Evolutionary conservation across 2,329 filamentous ascomycete species (phyloP), one percentile per base, ranked within the genome.

Genomic region (Phoma sp.): DNA sequence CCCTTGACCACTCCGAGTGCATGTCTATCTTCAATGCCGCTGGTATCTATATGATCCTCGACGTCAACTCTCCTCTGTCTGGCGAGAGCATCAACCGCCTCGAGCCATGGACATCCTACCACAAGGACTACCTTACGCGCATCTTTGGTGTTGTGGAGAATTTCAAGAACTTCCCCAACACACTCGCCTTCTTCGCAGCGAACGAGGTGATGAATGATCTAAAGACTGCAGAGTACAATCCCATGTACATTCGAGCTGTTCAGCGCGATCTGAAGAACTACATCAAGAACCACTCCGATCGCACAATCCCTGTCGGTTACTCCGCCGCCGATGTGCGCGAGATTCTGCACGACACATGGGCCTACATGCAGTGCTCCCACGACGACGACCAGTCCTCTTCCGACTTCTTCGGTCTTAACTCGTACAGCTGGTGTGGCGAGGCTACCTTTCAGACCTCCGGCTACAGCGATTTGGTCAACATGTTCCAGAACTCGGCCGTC

Each of bases 341-440:
- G 1, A 85, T 91, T 38, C 84, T 93, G 22, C 81, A 87, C 71
- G 90, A 93, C 67, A 88, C 85, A 50, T 92, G 84, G 85, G 86
- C 89, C 72, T 93, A 90, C 78, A 81, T 92, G 77, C 83, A 89
- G 72, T 93, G 90, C 77, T 78, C 82, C 33, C 74, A 76, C 36
- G 67, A 74, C 66, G 79, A 84, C 57, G 81, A 85, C 57, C 81
- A 84, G 71, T 89, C 87, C 62, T 83, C 84, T 27, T 85, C 83
- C 51, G 90, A 94, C 68, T 80, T 93, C 67, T 92, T 93, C 68
- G 90, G 90, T 33, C 80, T 94, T 52, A 93, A 93, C 78, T 85
- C 83, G 77, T 88, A 86, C 77, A 89, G 88, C 75, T 90, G 88
- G 72, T 91, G 89, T 82, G 90, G 89, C 66, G 77, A 85, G 12